phyloP scores from a whole-genome alignment of 805 yeast species.

The Saturnispora ahearnii region DNA sequence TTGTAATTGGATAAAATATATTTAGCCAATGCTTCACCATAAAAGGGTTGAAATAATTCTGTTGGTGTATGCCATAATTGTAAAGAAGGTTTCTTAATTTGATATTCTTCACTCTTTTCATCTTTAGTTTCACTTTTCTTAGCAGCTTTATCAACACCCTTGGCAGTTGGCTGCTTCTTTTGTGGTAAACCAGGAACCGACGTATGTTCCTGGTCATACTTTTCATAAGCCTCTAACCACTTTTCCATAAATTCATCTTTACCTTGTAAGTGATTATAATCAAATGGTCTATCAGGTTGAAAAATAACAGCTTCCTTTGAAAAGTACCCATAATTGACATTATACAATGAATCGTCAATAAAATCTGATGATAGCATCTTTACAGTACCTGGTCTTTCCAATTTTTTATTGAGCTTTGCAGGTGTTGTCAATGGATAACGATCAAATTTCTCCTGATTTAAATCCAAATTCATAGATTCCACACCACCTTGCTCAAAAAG shows the following conservation, averaged over 20 bases:
- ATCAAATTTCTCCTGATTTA: conserved; percentile 30
- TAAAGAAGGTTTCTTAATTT: conserved; percentile 31
- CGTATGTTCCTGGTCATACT: conserved; percentile 33
- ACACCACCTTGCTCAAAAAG: conserved; percentile 30
- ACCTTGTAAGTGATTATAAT: conserved; percentile 46
- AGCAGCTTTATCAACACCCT: conserved; percentile 1
- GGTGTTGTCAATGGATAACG: conserved; percentile 36
- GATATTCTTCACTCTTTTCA: background rate
- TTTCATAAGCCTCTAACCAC: conserved; percentile 57
- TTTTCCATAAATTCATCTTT: conserved; percentile 60
- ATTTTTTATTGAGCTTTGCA: conserved; percentile 28
- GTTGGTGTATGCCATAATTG: conserved; percentile 91
- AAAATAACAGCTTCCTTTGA: conserved; percentile 70
- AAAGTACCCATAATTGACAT: conserved; percentile 77
- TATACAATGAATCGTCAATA: conserved; percentile 77
- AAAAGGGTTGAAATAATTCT: conserved; percentile 73
- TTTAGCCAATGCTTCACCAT: conserved; percentile 80
- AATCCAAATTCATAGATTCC: conserved; percentile 27
- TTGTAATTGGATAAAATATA: conserved; percentile 66
- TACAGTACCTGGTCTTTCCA: conserved; percentile 46
- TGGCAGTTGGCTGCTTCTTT: background rate
- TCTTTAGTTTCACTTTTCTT: background rate
- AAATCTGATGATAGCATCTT: conserved; percentile 74
- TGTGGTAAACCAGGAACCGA: conserved; percentile 5
- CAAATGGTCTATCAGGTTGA: conserved; percentile 56